A percentile compares a stretch with the other conserved stretches of the same genome.
phyloP scores from a whole-genome alignment of 23 red algal genomes.

The Pyropia haitanensis region DNA sequence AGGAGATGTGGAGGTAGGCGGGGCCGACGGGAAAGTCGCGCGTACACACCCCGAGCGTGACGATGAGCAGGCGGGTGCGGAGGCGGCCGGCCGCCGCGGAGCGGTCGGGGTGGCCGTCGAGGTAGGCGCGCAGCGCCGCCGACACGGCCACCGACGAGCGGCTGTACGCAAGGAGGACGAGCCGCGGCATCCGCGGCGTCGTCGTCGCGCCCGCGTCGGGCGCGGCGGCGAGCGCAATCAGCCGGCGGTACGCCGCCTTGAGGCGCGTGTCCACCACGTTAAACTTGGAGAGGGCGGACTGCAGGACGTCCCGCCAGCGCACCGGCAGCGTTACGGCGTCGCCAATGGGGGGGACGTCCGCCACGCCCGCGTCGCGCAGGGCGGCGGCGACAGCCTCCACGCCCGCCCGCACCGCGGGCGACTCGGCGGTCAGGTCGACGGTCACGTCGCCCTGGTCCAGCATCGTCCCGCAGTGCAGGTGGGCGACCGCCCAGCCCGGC shows the following conservation, averaged over 20 bases:
- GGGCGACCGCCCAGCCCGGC: neutral
- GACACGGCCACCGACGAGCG: constrained; percentile 12
- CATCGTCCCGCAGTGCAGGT: constrained; percentile 16
- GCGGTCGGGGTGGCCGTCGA: neutral
- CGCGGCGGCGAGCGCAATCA: neutral
- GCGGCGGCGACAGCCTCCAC: neutral
- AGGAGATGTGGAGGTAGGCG: constrained; percentile 23
- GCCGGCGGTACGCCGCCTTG: constrained; percentile 5
- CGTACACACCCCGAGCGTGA: constrained; percentile 7
- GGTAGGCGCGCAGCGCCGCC: constrained; percentile 5
- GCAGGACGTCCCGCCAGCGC: constrained; percentile 12
- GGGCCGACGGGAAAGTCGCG: constrained; percentile 23
- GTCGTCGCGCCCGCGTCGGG: neutral
- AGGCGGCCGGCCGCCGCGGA: neutral
- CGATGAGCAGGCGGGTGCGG: constrained; percentile 2
- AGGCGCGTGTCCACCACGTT: constrained; percentile 23
- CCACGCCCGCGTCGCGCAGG: neutral
- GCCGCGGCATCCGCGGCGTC: neutral
- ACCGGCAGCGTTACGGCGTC: neutral
- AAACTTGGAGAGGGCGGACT: constrained; percentile 13
- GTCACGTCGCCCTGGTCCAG: constrained; percentile 29
- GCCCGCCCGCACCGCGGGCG: constrained; percentile 3
- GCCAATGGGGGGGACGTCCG: neutral
- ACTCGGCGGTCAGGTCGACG: constrained; percentile 1
- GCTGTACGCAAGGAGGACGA: constrained; percentile 20